A percentile compares a stretch with the other conserved stretches of the same genome.
phyloP scores from a whole-genome alignment of 148 eudicot genomes.

The Rhododendron kiyosumense region DNA sequence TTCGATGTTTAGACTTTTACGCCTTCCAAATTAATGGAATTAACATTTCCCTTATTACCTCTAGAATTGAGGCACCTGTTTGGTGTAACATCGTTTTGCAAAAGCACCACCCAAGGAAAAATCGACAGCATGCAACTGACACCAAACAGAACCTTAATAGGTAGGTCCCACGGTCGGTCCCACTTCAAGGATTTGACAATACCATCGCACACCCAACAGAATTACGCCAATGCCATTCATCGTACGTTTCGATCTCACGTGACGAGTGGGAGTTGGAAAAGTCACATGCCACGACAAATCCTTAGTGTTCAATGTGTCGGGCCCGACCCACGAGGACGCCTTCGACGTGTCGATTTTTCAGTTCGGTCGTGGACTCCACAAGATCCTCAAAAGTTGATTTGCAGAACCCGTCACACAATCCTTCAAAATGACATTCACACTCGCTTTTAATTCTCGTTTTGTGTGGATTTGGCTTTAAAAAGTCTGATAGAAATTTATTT shows the following conservation, averaged over 20 bases:
- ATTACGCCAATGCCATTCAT: neutral
- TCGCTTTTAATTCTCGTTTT: too few relatives aligned
- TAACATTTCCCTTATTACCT: too few relatives aligned
- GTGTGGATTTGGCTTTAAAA: too few relatives aligned
- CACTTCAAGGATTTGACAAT: neutral
- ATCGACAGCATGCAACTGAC: neutral
- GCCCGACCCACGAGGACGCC: slow-evolving; percentile 1
- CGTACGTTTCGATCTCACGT: neutral
- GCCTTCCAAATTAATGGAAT: too few relatives aligned
- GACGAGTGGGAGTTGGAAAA: neutral
- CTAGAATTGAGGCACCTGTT: too few relatives aligned
- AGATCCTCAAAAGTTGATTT: neutral
- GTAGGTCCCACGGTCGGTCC: neutral
- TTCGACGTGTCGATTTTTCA: neutral
- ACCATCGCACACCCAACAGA: neutral
- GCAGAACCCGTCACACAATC: neutral
- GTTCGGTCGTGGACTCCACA: neutral
- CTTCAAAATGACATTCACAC: too few relatives aligned
- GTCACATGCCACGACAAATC: neutral
- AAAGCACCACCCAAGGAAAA: neutral
- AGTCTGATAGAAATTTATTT: too few relatives aligned
- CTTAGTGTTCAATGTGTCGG: neutral
- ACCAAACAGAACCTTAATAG: neutral
- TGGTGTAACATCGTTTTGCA: neutral
- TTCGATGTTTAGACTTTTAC: too few relatives aligned